These are phyloP conservation scores for Pelargonium australe DNA, from an alignment of 441 rosid species.

Conservation along the genomic window DNA sequence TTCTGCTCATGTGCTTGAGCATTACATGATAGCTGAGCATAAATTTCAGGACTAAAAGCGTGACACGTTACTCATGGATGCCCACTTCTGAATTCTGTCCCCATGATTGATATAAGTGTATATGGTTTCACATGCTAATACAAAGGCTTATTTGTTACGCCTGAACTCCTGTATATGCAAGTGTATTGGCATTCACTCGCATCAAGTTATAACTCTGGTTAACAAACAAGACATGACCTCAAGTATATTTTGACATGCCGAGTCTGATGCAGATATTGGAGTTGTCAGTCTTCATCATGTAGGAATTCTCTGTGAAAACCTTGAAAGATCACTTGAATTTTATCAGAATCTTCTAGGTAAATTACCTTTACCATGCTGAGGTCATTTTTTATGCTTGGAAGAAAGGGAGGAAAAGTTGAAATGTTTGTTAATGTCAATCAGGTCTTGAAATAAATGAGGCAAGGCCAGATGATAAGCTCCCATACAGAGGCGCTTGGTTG, in stretches of 20 bases:
- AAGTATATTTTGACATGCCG: conserved; percentile 1
- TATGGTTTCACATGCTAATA: no score
- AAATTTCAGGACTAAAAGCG: neutral
- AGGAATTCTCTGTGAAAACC: conserved; percentile 71
- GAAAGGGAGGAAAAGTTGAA: neutral
- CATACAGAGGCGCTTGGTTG: conserved; percentile 94
- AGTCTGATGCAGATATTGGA: conserved; percentile 57
- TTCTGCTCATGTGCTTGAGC: no score
- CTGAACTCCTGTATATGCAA: neutral
- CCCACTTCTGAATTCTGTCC: neutral
- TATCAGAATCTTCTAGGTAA: conserved; percentile 69
- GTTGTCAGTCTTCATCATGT: conserved; percentile 81
- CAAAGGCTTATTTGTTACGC: neutral
- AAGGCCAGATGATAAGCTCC: conserved; percentile 90
- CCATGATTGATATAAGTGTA: neutral
- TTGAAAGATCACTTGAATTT: conserved; percentile 78
- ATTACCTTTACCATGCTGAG: neutral
- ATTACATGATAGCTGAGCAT: neutral
- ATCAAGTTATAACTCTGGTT: neutral
- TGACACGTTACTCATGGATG: neutral
- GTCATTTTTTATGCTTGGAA: neutral
- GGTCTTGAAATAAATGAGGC: conserved; percentile 91
- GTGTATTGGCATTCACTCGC: neutral
- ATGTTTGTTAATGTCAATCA: conserved; percentile 10
- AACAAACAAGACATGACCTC: neutral